A percentile compares a stretch with the other conserved stretches of the same genome.
These are phyloP conservation scores for Peziza echinospora DNA, from an alignment of 495 filamentous ascomycete species.

Conservation along the genomic window DNA sequence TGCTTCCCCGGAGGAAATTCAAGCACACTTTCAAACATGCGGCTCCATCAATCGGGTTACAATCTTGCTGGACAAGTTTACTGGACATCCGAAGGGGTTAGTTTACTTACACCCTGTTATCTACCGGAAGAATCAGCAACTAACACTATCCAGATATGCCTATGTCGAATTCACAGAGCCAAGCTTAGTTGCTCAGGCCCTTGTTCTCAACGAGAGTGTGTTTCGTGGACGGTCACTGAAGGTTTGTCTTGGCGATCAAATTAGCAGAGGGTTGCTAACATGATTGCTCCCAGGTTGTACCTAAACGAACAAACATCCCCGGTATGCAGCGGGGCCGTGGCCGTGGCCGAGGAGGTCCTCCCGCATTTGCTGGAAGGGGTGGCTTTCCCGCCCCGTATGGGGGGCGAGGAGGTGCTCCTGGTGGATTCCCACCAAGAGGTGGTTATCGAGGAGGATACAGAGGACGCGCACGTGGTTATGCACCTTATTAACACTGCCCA, in stretches of 20 bases:
- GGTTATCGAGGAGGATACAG: conserved; percentile 69
- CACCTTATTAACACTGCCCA: conserved; percentile 76
- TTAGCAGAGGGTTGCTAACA: background rate
- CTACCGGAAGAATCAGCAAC: background rate
- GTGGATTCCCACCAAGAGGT: conserved; percentile 40
- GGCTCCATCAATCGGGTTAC: conserved; percentile 97
- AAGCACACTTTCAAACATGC: conserved; percentile 94
- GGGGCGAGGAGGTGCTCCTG: conserved; percentile 21
- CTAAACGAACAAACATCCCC: conserved; percentile 92
- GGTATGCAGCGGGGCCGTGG: conserved; percentile 74
- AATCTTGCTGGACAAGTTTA: conserved; percentile 93
- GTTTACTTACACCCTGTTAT: conserved; percentile 18
- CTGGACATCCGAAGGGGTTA: conserved; percentile 94
- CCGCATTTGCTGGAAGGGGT: conserved; percentile 30
- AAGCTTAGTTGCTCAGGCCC: conserved; percentile 71
- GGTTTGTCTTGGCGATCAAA: conserved; percentile 27
- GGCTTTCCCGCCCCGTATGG: conserved; percentile 28
- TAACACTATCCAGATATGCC: conserved; percentile 48
- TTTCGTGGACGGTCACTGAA: conserved; percentile 91
- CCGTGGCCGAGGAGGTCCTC: conserved; percentile 36
- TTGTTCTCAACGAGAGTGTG: conserved; percentile 89
- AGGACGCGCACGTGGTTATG: conserved; percentile 52
- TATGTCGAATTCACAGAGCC: conserved; percentile 98
- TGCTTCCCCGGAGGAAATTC: conserved; percentile 93
- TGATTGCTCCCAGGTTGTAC: conserved; percentile 46